Conservation (phyloP, 129 eudicot genomes). For the Chrysanthemum makinoi region DNA sequence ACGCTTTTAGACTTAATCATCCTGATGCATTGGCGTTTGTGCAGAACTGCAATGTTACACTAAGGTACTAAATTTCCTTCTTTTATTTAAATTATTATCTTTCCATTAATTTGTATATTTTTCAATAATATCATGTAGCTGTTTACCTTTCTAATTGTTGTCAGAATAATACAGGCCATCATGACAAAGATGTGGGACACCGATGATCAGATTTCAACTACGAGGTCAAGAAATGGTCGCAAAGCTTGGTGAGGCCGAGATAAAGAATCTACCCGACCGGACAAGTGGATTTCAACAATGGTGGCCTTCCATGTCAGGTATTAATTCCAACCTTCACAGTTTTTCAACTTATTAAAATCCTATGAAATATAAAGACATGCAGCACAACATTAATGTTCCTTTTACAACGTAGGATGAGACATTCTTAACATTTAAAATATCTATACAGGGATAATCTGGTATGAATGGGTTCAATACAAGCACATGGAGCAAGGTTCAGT, state of each 20-base stretch:
- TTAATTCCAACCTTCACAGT: not conserved
- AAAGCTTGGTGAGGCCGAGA: conserved; percentile 41
- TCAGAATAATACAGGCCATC: conserved; percentile 35
- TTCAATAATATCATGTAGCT: not conserved
- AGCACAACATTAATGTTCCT: not conserved
- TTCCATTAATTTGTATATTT: not conserved
- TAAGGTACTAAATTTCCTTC: conserved; percentile 30
- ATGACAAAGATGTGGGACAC: conserved; percentile 53
- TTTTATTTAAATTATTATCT: not conserved
- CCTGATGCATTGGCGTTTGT: conserved; percentile 48
- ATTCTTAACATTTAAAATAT: conserved; percentile 1
- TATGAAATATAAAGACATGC: not conserved
- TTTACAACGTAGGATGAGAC: not conserved
- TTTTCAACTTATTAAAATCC: not conserved
- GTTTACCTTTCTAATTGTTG: not conserved
- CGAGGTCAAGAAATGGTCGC: conserved; percentile 50
- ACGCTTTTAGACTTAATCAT: conserved; percentile 62
- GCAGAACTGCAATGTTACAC: conserved; percentile 57
- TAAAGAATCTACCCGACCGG: conserved; percentile 50
- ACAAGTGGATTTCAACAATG: conserved; percentile 57
- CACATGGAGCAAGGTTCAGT: conserved; percentile 64
- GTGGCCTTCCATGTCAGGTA: conserved; percentile 74
- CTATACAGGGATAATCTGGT: conserved; percentile 53
- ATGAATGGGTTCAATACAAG: conserved; percentile 59
- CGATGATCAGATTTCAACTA: conserved; percentile 51